These are phyloP conservation scores for Phalaenopsis hybrid DNA, from an alignment of 116 monocot genomes.

Conservation along the genomic window DNA sequence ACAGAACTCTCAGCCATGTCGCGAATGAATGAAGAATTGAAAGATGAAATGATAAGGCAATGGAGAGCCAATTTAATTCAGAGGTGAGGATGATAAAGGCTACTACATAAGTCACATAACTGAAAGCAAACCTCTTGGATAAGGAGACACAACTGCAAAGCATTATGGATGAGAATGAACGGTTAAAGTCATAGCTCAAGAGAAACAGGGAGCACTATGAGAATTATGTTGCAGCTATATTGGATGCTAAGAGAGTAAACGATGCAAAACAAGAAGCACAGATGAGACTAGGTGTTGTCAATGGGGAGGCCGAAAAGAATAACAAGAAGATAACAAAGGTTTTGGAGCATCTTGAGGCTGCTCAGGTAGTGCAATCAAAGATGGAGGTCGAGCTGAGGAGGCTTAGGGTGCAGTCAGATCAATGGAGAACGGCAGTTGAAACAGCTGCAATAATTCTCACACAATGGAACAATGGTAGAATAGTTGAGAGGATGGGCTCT, in stretches of 20 bases:
- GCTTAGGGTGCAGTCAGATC: conserved; percentile 72
- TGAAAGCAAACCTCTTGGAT: conserved; percentile 65
- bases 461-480: no score
- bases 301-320: conserved; percentile 34
- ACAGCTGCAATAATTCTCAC: conserved; percentile 40
- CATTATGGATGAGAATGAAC: conserved; percentile 59
- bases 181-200: conserved; percentile 37
- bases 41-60: no score
- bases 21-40: no score
- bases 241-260: conserved; percentile 21
- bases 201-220: conserved; percentile 23
- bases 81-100: conserved; percentile 21
- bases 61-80: background rate
- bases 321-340: conserved; percentile 31
- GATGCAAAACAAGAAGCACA: background rate
- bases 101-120: conserved; percentile 30
- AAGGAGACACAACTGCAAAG: conserved; percentile 65
- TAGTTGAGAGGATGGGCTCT: no score
- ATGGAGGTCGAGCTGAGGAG: conserved; percentile 72
- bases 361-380: conserved; percentile 48
- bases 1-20: no score
- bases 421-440: conserved; percentile 95
- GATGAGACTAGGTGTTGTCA: background rate
- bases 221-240: conserved; percentile 23
- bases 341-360: conserved; percentile 61